Evolutionary conservation across 768 basidiomycete species (phyloP).

Genomic region (Xanthoconium purpureum): DNA sequence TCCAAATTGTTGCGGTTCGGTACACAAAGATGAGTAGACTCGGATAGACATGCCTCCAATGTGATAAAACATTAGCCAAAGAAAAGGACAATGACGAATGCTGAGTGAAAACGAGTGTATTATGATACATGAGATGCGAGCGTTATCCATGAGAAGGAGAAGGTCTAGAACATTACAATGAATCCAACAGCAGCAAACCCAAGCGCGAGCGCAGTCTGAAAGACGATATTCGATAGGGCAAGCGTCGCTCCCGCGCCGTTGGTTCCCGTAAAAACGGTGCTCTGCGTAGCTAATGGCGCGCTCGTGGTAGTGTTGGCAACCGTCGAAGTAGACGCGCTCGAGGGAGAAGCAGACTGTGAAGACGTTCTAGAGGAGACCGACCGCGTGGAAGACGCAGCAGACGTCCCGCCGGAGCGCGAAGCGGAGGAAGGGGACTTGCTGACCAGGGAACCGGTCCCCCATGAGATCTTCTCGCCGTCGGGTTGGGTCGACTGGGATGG

Average conservation of each 20-base stretch:
- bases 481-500: constrained; percentile 56
- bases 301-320: neutral
- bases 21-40: neutral
- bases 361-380: constrained; percentile 2
- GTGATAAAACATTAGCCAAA: neutral
- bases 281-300: neutral
- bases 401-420: neutral
- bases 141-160: neutral
- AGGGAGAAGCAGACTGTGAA: too few relatives aligned
- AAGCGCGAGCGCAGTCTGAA: constrained; percentile 17
- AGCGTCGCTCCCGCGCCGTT: constrained; percentile 8
- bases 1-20: too few relatives aligned
- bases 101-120: too few relatives aligned
- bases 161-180: constrained; percentile 13
- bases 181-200: constrained; percentile 22
- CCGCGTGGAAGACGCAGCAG: constrained; percentile 1
- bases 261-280: neutral
- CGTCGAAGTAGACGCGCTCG: neutral
- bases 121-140: neutral
- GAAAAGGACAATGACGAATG: neutral
- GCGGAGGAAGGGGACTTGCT: constrained; percentile 39
- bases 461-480: constrained; percentile 48
- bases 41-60: neutral
- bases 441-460: constrained; percentile 61
- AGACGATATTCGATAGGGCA: constrained; percentile 5